phyloP scores from a whole-genome alignment of 2,329 filamentous ascomycete species.

The Mollisia scopiformis region DNA sequence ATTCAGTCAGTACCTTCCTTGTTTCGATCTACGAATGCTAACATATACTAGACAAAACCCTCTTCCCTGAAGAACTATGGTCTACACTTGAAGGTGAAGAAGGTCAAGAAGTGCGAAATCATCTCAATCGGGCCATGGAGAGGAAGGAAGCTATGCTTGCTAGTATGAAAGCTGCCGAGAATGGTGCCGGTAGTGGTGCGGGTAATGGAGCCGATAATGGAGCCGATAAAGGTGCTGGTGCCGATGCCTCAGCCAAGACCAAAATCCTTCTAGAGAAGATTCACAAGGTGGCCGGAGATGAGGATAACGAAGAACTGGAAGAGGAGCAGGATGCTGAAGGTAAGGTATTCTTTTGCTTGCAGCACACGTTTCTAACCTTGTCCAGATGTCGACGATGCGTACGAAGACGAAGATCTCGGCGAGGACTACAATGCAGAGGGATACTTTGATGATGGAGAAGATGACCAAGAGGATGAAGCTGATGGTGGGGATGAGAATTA shows the following conservation, averaged over 20 bases:
- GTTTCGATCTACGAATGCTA: neutral
- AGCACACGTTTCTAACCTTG: neutral
- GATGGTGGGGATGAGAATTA: slow-evolving; percentile 46
- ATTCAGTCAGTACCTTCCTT: slow-evolving; percentile 49
- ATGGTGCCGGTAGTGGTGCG: too few species aligned
- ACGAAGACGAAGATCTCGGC: slow-evolving; percentile 60
- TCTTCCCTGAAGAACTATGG: slow-evolving; percentile 63
- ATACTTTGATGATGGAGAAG: slow-evolving; percentile 64
- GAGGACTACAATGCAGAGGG: slow-evolving; percentile 68
- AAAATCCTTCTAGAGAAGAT: slow-evolving; percentile 34
- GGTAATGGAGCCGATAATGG: too few species aligned
- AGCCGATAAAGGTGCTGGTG: too few species aligned
- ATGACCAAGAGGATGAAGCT: slow-evolving; percentile 55
- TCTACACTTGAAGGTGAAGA: slow-evolving; percentile 49
- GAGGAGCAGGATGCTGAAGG: slow-evolving; percentile 37
- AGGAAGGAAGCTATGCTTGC: slow-evolving; percentile 35
- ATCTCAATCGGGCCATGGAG: slow-evolving; percentile 34
- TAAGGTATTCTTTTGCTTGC: slow-evolving; percentile 23
- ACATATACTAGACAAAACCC: slow-evolving; percentile 49
- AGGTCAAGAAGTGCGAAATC: slow-evolving; percentile 24
- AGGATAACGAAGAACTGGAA: slow-evolving; percentile 44
- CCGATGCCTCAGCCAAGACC: slow-evolving; percentile 36
- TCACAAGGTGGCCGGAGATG: slow-evolving; percentile 41
- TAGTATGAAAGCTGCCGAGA: too few species aligned
- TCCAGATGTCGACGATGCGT: slow-evolving; percentile 56